Percentiles rank a stretch among this genome's conserved stretches.
Conservation (phyloP, 805 yeast genomes). For the Starmerella lactis-condensi region DNA sequence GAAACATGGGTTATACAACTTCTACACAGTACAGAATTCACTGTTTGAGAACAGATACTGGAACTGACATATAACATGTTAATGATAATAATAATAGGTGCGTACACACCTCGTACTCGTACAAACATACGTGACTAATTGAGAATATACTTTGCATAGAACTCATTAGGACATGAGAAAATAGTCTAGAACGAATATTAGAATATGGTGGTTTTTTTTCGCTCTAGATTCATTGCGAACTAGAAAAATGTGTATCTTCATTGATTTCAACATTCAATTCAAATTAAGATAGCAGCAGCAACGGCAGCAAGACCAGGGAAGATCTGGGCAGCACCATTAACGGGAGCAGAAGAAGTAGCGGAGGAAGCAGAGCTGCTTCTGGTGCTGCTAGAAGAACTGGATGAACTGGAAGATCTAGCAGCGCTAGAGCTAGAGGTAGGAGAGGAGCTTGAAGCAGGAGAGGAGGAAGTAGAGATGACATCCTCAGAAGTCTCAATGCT, state of each 20-base stretch:
- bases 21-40: too few species aligned
- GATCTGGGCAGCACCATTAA: slow-evolving; percentile 7
- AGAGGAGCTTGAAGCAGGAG: slow-evolving; percentile 1
- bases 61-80: too few species aligned
- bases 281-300: slow-evolving; percentile 10
- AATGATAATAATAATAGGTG: too few species aligned
- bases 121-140: background rate
- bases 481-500: slow-evolving; percentile 1
- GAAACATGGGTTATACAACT: too few species aligned
- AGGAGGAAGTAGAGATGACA: slow-evolving; percentile 3
- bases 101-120: too few species aligned
- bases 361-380: slow-evolving; percentile 2
- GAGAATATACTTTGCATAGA: background rate
- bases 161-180: background rate
- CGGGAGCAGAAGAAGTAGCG: slow-evolving; percentile 1
- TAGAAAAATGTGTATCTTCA: background rate
- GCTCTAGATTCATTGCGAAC: background rate
- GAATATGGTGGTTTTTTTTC: background rate
- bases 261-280: background rate
- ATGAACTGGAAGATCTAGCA: slow-evolving; percentile 5
- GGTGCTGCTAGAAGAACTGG: background rate
- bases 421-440: slow-evolving; percentile 5
- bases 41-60: too few species aligned
- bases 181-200: background rate
- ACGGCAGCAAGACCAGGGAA: slow-evolving; percentile 9